Conservation (phyloP, 2,329 filamentous ascomycete species). For the Xylariaceae sp. region DNA sequence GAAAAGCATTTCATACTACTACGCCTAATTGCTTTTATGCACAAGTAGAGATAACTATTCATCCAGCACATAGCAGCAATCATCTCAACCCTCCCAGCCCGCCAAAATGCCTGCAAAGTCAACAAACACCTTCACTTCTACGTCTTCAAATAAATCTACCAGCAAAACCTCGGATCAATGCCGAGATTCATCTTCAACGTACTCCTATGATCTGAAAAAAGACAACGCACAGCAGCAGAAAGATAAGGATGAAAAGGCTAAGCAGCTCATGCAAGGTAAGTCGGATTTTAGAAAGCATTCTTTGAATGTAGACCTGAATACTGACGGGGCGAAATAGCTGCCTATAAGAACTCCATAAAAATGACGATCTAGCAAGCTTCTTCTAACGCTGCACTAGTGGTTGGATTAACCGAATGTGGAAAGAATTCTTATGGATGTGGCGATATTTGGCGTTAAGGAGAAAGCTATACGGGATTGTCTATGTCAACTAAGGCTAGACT, state of each 20-base stretch:
- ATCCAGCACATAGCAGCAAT: background rate
- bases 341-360: conserved; percentile 25
- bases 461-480: background rate
- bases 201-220: conserved; percentile 24
- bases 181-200: conserved; percentile 28
- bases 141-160: conserved; percentile 11
- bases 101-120: conserved; percentile 20
- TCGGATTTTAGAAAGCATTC: too few relatives aligned
- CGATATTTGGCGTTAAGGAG: background rate
- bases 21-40: background rate
- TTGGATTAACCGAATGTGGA: background rate
- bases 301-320: background rate
- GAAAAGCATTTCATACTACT: background rate
- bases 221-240: conserved; percentile 7
- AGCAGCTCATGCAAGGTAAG: conserved; percentile 21
- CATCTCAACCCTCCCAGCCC: background rate
- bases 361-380: conserved; percentile 13
- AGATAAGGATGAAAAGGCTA: conserved; percentile 14
- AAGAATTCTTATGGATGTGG: background rate
- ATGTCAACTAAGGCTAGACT: background rate
- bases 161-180: conserved; percentile 2
- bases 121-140: conserved; percentile 9
- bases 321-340: conserved; percentile 18
- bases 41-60: background rate
- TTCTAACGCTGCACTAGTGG: too few relatives aligned